Conservation (phyloP, 371 early-diverging fungal species). For the Thermomucor indicae-seudaticae region DNA sequence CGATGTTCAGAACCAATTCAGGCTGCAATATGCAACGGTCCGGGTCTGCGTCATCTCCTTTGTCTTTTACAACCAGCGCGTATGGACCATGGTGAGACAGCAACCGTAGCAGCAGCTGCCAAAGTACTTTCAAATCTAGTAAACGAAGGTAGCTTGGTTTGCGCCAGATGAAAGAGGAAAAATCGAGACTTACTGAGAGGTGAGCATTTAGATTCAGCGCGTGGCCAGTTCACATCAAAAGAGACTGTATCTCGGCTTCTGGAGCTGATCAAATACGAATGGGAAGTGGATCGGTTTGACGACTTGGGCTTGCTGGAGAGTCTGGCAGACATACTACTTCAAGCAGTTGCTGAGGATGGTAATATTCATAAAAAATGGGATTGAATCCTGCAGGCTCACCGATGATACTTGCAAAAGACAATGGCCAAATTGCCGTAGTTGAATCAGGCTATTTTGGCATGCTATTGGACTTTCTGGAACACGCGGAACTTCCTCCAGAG, state of each 20-base stretch:
- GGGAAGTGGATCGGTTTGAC: conserved; percentile 20
- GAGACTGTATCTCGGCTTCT: conserved; percentile 14
- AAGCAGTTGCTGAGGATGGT: conserved; percentile 41
- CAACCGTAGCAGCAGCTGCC: conserved; percentile 28
- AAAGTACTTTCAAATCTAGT: conserved; percentile 29
- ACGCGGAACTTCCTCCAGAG: conserved; percentile 22
- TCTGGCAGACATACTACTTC: conserved; percentile 29
- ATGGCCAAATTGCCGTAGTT: conserved; percentile 38
- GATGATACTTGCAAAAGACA: conserved; percentile 27
- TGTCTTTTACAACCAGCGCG: conserved; percentile 28
- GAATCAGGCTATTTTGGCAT: conserved; percentile 27
- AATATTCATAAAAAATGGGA: conserved; percentile 1
- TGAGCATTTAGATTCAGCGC: conserved; percentile 9
- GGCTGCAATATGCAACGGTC: conserved; percentile 10
- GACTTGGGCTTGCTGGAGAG: conserved; percentile 29
- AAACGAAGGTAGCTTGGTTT: conserved; percentile 33
- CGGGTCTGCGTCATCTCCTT: conserved; percentile 30
- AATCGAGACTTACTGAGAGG: conserved; percentile 7
- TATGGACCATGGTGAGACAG: conserved; percentile 35
- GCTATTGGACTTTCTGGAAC: conserved; percentile 43
- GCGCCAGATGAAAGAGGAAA: too few species aligned
- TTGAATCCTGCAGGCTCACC: conserved; percentile 8
- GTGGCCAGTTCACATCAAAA: conserved; percentile 5
- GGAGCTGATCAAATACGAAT: conserved; percentile 21
- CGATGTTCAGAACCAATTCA: neutral